These are phyloP conservation scores for Pisolithus sp. DNA, from an alignment of 768 basidiomycete species.

Conservation along the genomic window DNA sequence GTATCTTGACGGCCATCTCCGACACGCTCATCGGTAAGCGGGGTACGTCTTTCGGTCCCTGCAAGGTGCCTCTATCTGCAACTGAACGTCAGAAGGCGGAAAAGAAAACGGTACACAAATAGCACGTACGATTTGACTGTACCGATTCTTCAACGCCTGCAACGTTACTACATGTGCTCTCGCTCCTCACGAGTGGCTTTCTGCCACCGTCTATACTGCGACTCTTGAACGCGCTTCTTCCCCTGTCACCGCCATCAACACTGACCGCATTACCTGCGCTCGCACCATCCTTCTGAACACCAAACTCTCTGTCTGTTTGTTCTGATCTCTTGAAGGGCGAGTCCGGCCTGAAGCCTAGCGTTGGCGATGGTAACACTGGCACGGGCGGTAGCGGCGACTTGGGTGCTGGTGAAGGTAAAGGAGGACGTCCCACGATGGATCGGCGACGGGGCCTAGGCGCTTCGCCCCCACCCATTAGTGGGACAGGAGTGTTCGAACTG, in stretches of 20 bases:
- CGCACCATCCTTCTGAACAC: constrained; percentile 16
- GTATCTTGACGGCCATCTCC: constrained; percentile 58
- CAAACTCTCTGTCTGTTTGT: constrained; percentile 29
- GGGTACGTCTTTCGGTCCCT: constrained; percentile 55
- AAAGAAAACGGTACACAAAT: background rate
- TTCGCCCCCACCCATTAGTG: background rate
- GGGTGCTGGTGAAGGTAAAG: constrained; percentile 12
- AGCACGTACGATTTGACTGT: constrained; percentile 46
- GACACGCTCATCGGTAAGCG: constrained; percentile 58
- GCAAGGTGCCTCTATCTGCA: constrained; percentile 44
- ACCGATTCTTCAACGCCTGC: constrained; percentile 64
- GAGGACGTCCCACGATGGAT: constrained; percentile 17
- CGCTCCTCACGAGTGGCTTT: constrained; percentile 40
- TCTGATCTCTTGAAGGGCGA: constrained; percentile 18
- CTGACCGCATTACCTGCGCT: constrained; percentile 30
- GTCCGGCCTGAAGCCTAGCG: constrained; percentile 4
- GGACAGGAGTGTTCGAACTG: background rate
- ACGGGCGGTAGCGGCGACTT: background rate
- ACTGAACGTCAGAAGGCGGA: background rate
- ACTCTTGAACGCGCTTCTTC: constrained; percentile 16
- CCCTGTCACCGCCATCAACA: constrained; percentile 13
- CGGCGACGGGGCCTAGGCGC: constrained; percentile 13
- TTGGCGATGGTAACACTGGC: background rate
- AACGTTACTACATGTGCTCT: constrained; percentile 56
- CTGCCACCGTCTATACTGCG: constrained; percentile 28